These are phyloP conservation scores for Blastobotrys ciferrii DNA, from an alignment of 1,139 yeast species.

Conservation along the genomic window DNA sequence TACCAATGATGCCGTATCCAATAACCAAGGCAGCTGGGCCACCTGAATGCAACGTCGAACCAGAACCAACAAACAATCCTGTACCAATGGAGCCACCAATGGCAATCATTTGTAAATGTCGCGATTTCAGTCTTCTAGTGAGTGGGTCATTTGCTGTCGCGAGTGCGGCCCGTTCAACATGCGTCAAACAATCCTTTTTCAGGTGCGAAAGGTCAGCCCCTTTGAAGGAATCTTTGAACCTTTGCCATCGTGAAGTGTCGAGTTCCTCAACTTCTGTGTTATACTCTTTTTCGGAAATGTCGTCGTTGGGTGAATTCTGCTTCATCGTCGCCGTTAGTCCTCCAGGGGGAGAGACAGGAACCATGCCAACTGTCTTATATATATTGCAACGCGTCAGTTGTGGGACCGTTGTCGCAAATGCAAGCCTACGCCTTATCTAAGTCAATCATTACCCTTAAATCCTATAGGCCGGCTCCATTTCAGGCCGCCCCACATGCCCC, in stretches of 20 bases:
- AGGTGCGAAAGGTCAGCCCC: constrained; percentile 26
- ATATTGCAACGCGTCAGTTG: too few species aligned
- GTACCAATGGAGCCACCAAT: constrained; percentile 86
- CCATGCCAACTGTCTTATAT: too few species aligned
- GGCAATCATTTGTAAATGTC: constrained; percentile 68
- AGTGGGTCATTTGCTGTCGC: constrained; percentile 41
- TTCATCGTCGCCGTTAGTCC: too few species aligned
- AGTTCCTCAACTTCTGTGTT: background rate
- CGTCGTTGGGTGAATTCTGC: background rate
- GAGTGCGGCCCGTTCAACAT: constrained; percentile 28
- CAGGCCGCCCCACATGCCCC: too few species aligned
- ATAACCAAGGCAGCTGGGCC: constrained; percentile 86
- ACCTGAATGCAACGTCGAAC: constrained; percentile 61
- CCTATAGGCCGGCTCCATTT: too few species aligned
- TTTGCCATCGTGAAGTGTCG: constrained; percentile 22
- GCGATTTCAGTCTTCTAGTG: constrained; percentile 43
- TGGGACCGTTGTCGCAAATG: too few species aligned
- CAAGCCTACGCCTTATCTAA: too few species aligned
- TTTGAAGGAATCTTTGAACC: constrained; percentile 31
- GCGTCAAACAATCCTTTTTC: constrained; percentile 28
- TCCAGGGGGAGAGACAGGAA: too few species aligned
- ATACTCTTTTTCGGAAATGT: background rate
- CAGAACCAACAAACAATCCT: constrained; percentile 73
- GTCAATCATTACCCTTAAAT: too few species aligned
- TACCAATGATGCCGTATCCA: constrained; percentile 62